These are phyloP conservation scores for Draba incana DNA, from an alignment of 345 rosid genomes.

Conservation along the genomic window DNA sequence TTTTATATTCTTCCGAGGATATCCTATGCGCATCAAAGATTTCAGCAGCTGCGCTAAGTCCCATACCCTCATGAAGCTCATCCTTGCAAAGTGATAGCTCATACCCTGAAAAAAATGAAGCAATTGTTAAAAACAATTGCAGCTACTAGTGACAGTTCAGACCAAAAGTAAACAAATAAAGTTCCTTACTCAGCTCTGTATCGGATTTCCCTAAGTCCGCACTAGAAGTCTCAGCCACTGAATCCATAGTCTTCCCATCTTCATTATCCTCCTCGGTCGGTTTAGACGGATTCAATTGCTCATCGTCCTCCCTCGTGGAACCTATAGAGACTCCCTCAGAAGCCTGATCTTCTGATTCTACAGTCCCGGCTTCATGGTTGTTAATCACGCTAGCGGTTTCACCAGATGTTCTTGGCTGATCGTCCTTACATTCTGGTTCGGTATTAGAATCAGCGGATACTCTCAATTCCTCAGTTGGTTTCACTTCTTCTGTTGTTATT, in stretches of 20 bases:
- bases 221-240: slow-evolving; percentile 39
- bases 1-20: slow-evolving; percentile 63
- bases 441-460: slow-evolving; percentile 38
- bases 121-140: slow-evolving; percentile 24
- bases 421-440: slow-evolving; percentile 42
- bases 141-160: slow-evolving; percentile 31
- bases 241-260: slow-evolving; percentile 44
- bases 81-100: slow-evolving; percentile 85
- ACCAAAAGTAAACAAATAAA: slow-evolving; percentile 15
- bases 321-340: slow-evolving; percentile 30
- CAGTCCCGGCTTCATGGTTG: slow-evolving; percentile 40
- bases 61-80: slow-evolving; percentile 77
- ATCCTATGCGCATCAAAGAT: slow-evolving; percentile 69
- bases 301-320: slow-evolving; percentile 41
- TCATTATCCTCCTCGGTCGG: slow-evolving; percentile 34
- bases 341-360: slow-evolving; percentile 42
- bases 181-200: slow-evolving; percentile 49
- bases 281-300: slow-evolving; percentile 43
- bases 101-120: slow-evolving; percentile 55
- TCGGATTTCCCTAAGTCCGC: slow-evolving; percentile 33
- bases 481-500: slow-evolving; percentile 27
- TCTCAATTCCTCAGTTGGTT: slow-evolving; percentile 35
- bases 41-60: slow-evolving; percentile 72
- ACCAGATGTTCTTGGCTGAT: slow-evolving; percentile 43
- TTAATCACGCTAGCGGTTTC: slow-evolving; percentile 44